Evolutionary conservation across 1,284 basidiomycete genomes (phyloP).

Genomic region (Pascua sp.): DNA sequence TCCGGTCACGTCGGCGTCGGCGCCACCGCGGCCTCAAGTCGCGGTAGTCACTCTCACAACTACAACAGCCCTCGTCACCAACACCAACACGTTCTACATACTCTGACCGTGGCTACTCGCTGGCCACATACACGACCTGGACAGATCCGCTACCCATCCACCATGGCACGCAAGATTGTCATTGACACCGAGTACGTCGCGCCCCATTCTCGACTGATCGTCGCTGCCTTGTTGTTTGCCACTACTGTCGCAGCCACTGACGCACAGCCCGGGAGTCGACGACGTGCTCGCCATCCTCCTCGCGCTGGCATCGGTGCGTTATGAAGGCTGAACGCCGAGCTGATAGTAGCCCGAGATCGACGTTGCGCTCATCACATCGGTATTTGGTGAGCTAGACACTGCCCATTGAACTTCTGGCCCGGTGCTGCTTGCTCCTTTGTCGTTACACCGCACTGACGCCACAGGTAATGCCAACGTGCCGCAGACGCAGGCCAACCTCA

Average conservation of each 20-base stretch:
- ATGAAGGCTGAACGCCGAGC: constrained; percentile 16
- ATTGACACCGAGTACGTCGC: constrained; percentile 44
- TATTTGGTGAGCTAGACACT: constrained; percentile 61
- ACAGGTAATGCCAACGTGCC: constrained; percentile 66
- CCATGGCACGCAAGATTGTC: constrained; percentile 40
- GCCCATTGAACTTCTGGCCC: not conserved
- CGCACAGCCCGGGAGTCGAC: constrained; percentile 66
- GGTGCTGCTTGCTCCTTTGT: not conserved
- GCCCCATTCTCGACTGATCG: too few species aligned
- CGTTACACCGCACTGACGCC: not conserved
- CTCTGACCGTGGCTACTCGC: not conserved
- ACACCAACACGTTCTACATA: not conserved
- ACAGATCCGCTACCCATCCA: not conserved
- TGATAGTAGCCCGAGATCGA: constrained; percentile 63
- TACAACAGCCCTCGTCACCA: too few species aligned
- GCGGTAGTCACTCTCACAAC: not conserved
- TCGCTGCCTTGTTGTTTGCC: too few species aligned
- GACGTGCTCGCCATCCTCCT: constrained; percentile 69
- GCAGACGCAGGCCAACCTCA: constrained; percentile 59
- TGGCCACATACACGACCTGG: too few species aligned
- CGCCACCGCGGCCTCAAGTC: not conserved
- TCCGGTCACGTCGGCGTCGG: too few species aligned
- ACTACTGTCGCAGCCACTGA: not conserved
- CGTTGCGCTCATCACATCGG: constrained; percentile 62
- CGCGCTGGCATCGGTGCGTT: constrained; percentile 32